These are phyloP conservation scores for Boechera divaricarpa DNA, from an alignment of 345 rosid genomes.

Conservation along the genomic window DNA sequence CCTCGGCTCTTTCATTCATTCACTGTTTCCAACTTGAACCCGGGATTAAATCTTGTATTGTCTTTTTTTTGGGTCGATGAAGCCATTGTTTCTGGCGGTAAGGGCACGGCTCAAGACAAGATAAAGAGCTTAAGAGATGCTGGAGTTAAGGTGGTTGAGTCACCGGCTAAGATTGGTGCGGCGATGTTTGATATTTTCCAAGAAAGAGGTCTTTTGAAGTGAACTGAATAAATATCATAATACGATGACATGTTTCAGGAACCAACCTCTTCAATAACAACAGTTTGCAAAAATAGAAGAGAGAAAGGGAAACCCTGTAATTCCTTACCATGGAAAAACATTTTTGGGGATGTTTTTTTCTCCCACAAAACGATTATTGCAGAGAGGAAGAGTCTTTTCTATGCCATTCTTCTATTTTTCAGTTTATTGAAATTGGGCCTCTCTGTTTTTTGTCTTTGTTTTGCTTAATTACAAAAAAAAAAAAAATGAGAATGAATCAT, in stretches of 20 bases:
- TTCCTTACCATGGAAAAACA: slow-evolving; percentile 4
- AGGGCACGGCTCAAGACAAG: slow-evolving; percentile 97
- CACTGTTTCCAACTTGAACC: background rate
- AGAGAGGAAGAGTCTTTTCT: slow-evolving; percentile 1
- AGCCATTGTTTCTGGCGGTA: slow-evolving; percentile 97
- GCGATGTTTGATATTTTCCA: slow-evolving; percentile 84
- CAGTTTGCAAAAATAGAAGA: slow-evolving; percentile 2
- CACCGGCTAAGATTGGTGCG: slow-evolving; percentile 88
- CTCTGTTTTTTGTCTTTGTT: background rate
- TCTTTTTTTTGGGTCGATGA: slow-evolving; percentile 26
- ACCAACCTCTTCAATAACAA: slow-evolving; percentile 20
- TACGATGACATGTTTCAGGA: background rate
- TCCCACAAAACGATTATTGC: background rate
- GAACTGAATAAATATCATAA: background rate
- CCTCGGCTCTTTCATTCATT: background rate
- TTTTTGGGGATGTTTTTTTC: background rate
- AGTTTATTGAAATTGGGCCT: background rate
- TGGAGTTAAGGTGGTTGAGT: slow-evolving; percentile 90
- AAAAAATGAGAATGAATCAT: slow-evolving; percentile 12
- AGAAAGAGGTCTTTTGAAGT: slow-evolving; percentile 66
- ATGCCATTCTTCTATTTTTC: background rate
- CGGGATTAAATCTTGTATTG: slow-evolving; percentile 11
- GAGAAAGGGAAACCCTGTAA: slow-evolving; percentile 13
- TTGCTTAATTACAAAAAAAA: background rate
- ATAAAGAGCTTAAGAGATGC: slow-evolving; percentile 82